Evolutionary conservation across 371 early-diverging fungal species (phyloP), one percentile per base, ranked within the genome.

Genomic region (Circinella minor): DNA sequence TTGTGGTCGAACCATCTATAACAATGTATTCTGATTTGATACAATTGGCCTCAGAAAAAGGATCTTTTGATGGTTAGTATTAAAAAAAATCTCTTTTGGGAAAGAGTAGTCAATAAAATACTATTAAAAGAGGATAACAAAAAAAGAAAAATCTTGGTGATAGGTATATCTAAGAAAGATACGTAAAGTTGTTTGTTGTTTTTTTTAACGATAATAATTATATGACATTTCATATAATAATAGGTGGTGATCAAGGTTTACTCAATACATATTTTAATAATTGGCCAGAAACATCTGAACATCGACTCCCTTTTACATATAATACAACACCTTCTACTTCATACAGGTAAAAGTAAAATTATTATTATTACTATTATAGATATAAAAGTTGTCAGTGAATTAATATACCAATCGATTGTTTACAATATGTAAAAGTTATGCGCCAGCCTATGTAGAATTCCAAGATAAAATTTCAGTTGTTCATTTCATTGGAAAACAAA

Each of bases 241-340:
- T 37, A 93, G 97, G 97, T 69, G 98, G 95, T 63, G 98, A 98
- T 77, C 98, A 98, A 78, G 98, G 98, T 2, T 74, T 98, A 61
- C 84, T 98, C 51, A 98, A 98, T 78, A 83, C 86, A 20, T 96
- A 91, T 74, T 97, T 97, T 77, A 73, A 78, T 10, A 78, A 86
- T 39, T 98, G 98, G 98, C 78, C 92, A 17, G 80, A 83, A 11
- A 66, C 81, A 37, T 66, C 90, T 14, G 81, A 74, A 39, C 87
- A 89, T 61, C 83, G 98, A 38, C 72, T 98, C 49, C 95, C 97
- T 0, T 98, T 97, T 71, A 86, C 87, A 48, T 97, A 89, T 86
- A 98, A 98, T 77, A 92, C 96, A 8, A 96, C 97, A 0, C 94
- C 95, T 4, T 90, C 94, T 4, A 85, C 94, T 4, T 89, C 91